A percentile compares a stretch with the other conserved stretches of the same genome.
These are phyloP conservation scores for Acer yangbiense DNA, from an alignment of 345 rosid species.

Conservation along the genomic window DNA sequence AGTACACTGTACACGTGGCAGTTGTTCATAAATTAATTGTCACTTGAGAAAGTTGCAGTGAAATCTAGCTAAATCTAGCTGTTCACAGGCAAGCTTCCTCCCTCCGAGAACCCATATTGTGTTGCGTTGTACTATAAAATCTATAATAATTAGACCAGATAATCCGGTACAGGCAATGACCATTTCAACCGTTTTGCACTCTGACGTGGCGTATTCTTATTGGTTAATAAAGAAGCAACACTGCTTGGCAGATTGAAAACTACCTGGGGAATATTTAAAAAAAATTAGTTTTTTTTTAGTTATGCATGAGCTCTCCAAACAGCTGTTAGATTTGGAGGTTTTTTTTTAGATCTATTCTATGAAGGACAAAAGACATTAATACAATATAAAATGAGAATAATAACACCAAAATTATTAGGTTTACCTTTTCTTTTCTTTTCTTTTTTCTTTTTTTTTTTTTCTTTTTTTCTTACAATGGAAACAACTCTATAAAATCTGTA, in stretches of 20 bases:
- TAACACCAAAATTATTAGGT: no score
- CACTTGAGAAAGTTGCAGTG: background rate
- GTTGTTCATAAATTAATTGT: background rate
- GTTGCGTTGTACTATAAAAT: constrained; percentile 11
- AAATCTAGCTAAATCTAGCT: constrained; percentile 17
- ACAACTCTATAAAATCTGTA: no score
- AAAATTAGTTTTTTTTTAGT: background rate
- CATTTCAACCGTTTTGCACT: background rate
- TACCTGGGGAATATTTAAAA: background rate
- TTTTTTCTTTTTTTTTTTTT: no score
- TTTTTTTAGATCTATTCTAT: background rate
- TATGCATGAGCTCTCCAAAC: background rate
- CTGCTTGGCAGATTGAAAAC: background rate
- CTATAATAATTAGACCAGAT: constrained; percentile 1
- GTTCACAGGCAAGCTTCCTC: background rate
- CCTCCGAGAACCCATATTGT: background rate
- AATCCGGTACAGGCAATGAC: background rate
- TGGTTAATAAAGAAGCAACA: background rate
- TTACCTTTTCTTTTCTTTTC: no score
- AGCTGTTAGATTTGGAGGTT: constrained; percentile 11
- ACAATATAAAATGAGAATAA: background rate
- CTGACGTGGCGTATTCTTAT: background rate
- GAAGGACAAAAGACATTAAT: background rate
- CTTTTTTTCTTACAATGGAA: no score
- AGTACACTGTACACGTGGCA: background rate